Conservation (phyloP, 1,139 yeast genomes). For the Nakaseomyces bracarensis region DNA sequence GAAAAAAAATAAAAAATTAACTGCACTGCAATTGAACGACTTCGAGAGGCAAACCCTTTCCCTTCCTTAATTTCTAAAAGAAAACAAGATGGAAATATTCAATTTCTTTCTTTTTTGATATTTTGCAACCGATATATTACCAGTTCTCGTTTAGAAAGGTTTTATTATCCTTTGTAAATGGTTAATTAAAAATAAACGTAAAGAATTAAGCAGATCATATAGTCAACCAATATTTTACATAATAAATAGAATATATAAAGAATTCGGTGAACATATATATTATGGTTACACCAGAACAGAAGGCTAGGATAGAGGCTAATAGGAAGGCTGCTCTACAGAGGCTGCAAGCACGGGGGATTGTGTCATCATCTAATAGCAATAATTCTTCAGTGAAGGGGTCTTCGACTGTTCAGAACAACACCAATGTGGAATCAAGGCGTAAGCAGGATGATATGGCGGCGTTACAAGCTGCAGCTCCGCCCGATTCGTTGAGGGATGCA, state of each 20-base stretch:
- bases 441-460: neutral
- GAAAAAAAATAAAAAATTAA: too few relatives aligned
- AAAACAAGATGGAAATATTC: too few relatives aligned
- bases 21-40: too few relatives aligned
- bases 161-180: neutral
- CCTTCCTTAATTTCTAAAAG: too few relatives aligned
- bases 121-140: neutral
- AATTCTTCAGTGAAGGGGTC: neutral
- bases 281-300: constrained; percentile 46
- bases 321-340: constrained; percentile 52
- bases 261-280: too few relatives aligned
- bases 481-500: neutral
- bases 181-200: too few relatives aligned
- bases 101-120: neutral
- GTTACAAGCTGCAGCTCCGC: constrained; percentile 2
- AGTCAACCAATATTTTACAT: too few relatives aligned
- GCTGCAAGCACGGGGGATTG: constrained; percentile 35
- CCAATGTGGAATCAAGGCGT: neutral
- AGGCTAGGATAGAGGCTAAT: constrained; percentile 40
- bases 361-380: constrained; percentile 8
- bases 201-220: too few relatives aligned
- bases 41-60: too few relatives aligned
- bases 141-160: neutral
- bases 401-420: neutral
- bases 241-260: too few relatives aligned